Percentiles rank a stretch among this genome's conserved stretches.
These are phyloP conservation scores for Cryphonectria carpinicola DNA, from an alignment of 2,329 filamentous ascomycete genomes.

Conservation along the genomic window DNA sequence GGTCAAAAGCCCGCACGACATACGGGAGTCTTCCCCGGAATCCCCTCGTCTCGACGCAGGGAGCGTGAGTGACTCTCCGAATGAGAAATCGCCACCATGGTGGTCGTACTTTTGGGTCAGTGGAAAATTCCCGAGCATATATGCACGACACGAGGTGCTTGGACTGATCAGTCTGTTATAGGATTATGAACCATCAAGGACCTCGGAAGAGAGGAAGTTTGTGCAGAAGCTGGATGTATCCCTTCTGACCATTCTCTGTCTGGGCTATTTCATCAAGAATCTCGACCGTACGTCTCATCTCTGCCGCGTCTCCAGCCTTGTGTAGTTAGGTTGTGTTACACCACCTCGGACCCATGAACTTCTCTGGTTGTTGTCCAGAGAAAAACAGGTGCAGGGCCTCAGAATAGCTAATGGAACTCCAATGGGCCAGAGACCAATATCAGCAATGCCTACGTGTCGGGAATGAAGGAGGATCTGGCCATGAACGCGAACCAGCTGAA, in stretches of 20 bases:
- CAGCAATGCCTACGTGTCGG: slow-evolving; percentile 45
- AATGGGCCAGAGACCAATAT: slow-evolving; percentile 29
- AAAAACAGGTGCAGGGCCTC: not conserved
- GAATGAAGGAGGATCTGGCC: slow-evolving; percentile 55
- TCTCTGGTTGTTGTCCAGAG: not conserved
- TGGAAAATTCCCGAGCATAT: not conserved
- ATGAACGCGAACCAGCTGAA: slow-evolving; percentile 60
- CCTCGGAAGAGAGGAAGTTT: slow-evolving; percentile 38
- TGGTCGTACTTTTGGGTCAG: slow-evolving; percentile 29
- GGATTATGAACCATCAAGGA: slow-evolving; percentile 32
- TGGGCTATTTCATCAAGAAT: slow-evolving; percentile 46
- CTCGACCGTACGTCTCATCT: slow-evolving; percentile 35
- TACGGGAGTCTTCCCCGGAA: slow-evolving; percentile 10
- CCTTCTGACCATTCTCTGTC: slow-evolving; percentile 41
- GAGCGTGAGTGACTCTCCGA: not conserved
- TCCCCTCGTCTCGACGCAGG: slow-evolving; percentile 6
- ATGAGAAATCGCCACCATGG: slow-evolving; percentile 21
- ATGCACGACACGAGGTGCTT: not conserved
- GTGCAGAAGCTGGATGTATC: slow-evolving; percentile 41
- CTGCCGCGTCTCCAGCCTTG: not conserved
- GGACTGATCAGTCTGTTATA: not conserved
- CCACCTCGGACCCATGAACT: not conserved
- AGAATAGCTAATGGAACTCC: not conserved
- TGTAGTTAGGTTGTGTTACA: not conserved
- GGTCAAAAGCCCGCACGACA: slow-evolving; percentile 17